Evolutionary conservation across 1,284 basidiomycete genomes (phyloP).

Genomic region (Boletus semigastroideus): DNA sequence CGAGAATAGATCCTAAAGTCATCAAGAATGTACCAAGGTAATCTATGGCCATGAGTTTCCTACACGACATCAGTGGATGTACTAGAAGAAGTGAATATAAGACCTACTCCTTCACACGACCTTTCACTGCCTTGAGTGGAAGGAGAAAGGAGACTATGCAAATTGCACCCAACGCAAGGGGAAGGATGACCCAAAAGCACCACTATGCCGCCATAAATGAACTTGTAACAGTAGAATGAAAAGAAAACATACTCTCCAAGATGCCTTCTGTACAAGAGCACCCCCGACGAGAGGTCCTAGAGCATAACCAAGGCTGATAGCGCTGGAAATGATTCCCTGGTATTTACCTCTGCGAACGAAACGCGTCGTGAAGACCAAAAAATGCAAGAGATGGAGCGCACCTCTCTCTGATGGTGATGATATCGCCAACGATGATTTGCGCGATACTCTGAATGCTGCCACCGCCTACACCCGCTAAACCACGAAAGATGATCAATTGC

Average conservation of each 20-base stretch:
- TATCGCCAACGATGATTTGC: conserved; percentile 66
- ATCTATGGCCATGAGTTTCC: conserved; percentile 70
- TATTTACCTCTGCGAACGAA: conserved; percentile 52
- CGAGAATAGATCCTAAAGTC: conserved; percentile 57
- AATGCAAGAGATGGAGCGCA: conserved; percentile 22
- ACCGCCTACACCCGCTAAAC: conserved; percentile 64
- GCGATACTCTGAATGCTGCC: conserved; percentile 68
- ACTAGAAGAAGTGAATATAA: neutral
- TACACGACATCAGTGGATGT: conserved; percentile 19
- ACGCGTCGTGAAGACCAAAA: too few species aligned
- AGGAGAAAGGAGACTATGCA: conserved; percentile 59
- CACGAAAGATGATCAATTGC: conserved; percentile 73
- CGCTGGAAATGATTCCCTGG: conserved; percentile 59
- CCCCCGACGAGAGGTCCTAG: conserved; percentile 66
- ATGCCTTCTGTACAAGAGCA: conserved; percentile 51
- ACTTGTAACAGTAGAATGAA: neutral
- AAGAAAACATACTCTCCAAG: conserved; percentile 54
- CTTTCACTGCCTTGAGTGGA: conserved; percentile 64
- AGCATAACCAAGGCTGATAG: conserved; percentile 44
- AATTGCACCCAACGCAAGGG: conserved; percentile 53
- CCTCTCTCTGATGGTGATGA: conserved; percentile 61
- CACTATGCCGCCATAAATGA: conserved; percentile 37
- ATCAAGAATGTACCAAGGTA: conserved; percentile 62
- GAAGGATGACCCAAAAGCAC: conserved; percentile 70
- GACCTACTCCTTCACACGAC: conserved; percentile 48